Evolutionary conservation across 2,329 filamentous ascomycete species (phyloP).

Genomic region (Acephala macrosclerotiorum): DNA sequence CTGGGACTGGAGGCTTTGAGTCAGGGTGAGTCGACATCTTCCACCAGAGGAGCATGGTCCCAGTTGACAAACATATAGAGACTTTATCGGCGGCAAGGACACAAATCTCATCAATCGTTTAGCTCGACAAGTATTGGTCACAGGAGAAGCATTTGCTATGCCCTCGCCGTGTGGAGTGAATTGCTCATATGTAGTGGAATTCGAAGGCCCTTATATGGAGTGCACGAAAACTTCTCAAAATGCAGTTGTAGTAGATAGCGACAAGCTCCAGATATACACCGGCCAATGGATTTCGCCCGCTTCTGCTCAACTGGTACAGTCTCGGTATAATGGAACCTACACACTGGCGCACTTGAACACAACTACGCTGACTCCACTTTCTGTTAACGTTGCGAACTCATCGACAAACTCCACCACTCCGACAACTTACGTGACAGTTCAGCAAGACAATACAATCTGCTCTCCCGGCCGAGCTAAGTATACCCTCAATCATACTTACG

Average conservation of each 20-base stretch:
- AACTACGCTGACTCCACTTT: conserved; percentile 17
- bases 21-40: conserved; percentile 19
- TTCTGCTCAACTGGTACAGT: background rate
- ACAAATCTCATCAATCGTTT: conserved; percentile 27
- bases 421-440: conserved; percentile 1
- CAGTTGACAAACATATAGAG: background rate
- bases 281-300: conserved; percentile 14
- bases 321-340: conserved; percentile 32
- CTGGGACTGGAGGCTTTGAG: conserved; percentile 21
- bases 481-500: conserved; percentile 30
- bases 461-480: conserved; percentile 28
- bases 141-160: conserved; percentile 26
- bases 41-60: background rate
- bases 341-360: conserved; percentile 21
- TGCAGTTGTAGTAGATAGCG: background rate
- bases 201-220: conserved; percentile 30
- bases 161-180: conserved; percentile 33
- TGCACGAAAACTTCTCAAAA: conserved; percentile 20
- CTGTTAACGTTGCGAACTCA: conserved; percentile 7
- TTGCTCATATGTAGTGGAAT: conserved; percentile 30
- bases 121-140: conserved; percentile 28
- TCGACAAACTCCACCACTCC: background rate
- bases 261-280: conserved; percentile 17
- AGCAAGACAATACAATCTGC: conserved; percentile 26
- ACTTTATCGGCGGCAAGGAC: conserved; percentile 9